These are phyloP conservation scores for Chalciporus piperatus DNA, from an alignment of 768 basidiomycete species.

Conservation along the genomic window DNA sequence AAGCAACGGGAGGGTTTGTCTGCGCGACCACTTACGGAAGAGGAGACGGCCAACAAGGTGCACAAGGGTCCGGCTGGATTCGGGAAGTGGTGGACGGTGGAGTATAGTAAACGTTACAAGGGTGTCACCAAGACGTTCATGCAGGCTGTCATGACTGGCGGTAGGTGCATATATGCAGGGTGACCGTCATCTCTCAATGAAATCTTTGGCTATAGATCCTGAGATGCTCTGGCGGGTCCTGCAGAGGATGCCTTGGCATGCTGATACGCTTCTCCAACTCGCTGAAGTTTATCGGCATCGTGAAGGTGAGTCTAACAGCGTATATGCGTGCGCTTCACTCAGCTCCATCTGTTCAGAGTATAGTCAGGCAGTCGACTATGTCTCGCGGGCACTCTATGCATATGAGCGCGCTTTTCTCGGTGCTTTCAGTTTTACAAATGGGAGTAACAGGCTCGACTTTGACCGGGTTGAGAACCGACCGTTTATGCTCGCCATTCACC, in stretches of 20 bases:
- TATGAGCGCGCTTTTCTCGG: conserved; percentile 91
- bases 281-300: conserved; percentile 54
- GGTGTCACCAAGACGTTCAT: conserved; percentile 80
- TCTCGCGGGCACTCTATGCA: conserved; percentile 91
- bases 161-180: conserved; percentile 40
- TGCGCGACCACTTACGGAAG: conserved; percentile 52
- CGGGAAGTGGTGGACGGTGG: conserved; percentile 89
- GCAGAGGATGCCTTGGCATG: conserved; percentile 84
- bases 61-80: conserved; percentile 40
- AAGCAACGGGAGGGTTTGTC: conserved; percentile 71
- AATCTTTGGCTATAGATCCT: conserved; percentile 50
- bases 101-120: conserved; percentile 83
- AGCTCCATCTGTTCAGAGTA: conserved; percentile 53
- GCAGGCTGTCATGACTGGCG: conserved; percentile 75
- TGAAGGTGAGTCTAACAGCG: conserved; percentile 57
- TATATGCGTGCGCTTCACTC: neutral
- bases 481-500: conserved; percentile 85
- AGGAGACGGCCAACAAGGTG: conserved; percentile 49
- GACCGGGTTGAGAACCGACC: conserved; percentile 88
- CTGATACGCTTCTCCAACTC: conserved; percentile 64
- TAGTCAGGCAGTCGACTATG: conserved; percentile 78
- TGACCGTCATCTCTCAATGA: neutral
- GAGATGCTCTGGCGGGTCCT: conserved; percentile 75
- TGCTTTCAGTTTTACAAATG: conserved; percentile 79
- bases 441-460: conserved; percentile 84